These are phyloP conservation scores for Biscogniauxia sp. DNA, from an alignment of 2,329 filamentous ascomycete species.

Conservation along the genomic window DNA sequence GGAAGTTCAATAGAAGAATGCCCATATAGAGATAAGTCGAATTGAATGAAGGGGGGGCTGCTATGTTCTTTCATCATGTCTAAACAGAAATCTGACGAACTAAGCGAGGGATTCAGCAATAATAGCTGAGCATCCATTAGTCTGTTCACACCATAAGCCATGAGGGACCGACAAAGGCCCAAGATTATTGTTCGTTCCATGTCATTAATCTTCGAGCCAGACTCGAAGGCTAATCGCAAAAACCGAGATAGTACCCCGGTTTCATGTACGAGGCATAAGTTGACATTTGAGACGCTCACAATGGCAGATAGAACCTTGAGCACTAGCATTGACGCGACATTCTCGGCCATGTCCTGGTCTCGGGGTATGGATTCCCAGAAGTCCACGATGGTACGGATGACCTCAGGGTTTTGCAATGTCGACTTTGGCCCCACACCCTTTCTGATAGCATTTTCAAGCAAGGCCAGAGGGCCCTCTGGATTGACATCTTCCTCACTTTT, in stretches of 20 bases:
- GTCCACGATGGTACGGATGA: conserved; percentile 60
- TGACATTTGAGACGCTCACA: conserved; percentile 62
- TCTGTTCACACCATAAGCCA: conserved; percentile 72
- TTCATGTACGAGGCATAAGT: conserved; percentile 68
- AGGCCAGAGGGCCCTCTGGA: conserved; percentile 25
- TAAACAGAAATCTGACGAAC: conserved; percentile 67
- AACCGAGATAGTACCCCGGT: conserved; percentile 69
- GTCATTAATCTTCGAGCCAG: conserved; percentile 48
- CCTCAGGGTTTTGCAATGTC: conserved; percentile 58
- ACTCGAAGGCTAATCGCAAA: conserved; percentile 58
- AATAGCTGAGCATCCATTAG: conserved; percentile 83
- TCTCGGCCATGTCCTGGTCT: conserved; percentile 40
- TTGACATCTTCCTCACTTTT: conserved; percentile 20
- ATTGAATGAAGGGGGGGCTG: conserved; percentile 83
- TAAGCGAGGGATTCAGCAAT: conserved; percentile 49
- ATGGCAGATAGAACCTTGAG: conserved; percentile 62
- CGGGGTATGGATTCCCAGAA: conserved; percentile 64
- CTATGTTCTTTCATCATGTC: conserved; percentile 72
- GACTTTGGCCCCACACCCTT: conserved; percentile 51
- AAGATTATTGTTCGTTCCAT: conserved; percentile 60
- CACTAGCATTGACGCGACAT: conserved; percentile 60
- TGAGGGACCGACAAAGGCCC: conserved; percentile 66
- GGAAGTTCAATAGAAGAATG: conserved; percentile 88
- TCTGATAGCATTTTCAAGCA: conserved; percentile 39
- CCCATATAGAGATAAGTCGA: conserved; percentile 85